A percentile compares a stretch with the other conserved stretches of the same genome.
These are phyloP conservation scores for Phaeomoniella chlamydospora DNA, from an alignment of 2,329 filamentous ascomycete genomes.

Conservation along the genomic window DNA sequence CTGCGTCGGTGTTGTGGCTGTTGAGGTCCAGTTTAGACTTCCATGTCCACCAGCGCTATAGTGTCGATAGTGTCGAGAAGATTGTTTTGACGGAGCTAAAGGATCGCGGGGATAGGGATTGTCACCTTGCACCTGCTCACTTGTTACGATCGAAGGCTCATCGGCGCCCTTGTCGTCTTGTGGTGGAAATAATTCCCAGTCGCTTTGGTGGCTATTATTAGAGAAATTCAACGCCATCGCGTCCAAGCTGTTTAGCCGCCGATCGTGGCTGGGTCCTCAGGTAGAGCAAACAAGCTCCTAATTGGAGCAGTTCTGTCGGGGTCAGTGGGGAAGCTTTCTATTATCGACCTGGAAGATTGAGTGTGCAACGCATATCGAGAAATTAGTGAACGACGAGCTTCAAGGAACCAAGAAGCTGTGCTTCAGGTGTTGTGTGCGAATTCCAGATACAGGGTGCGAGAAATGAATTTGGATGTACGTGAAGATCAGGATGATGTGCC, in stretches of 20 bases:
- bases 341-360: too few relatives aligned
- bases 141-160: conserved; percentile 4
- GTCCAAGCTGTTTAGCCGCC: background rate
- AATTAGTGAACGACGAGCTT: too few relatives aligned
- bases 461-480: conserved; percentile 2
- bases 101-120: background rate
- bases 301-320: too few relatives aligned
- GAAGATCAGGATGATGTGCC: conserved; percentile 30
- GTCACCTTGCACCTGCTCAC: background rate
- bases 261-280: background rate
- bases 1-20: conserved; percentile 1
- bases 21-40: conserved; percentile 2
- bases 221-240: background rate
- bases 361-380: too few relatives aligned
- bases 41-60: background rate
- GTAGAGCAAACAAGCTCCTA: too few relatives aligned
- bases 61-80: background rate
- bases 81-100: background rate
- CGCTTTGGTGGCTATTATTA: background rate
- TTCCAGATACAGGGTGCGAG: too few relatives aligned
- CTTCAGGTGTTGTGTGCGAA: too few relatives aligned
- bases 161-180: conserved; percentile 3
- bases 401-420: too few relatives aligned
- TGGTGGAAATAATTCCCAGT: conserved; percentile 4
- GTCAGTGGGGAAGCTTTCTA: too few relatives aligned